These are phyloP conservation scores for Limnanthes douglasii DNA, from an alignment of 345 rosid species.

Conservation along the genomic window DNA sequence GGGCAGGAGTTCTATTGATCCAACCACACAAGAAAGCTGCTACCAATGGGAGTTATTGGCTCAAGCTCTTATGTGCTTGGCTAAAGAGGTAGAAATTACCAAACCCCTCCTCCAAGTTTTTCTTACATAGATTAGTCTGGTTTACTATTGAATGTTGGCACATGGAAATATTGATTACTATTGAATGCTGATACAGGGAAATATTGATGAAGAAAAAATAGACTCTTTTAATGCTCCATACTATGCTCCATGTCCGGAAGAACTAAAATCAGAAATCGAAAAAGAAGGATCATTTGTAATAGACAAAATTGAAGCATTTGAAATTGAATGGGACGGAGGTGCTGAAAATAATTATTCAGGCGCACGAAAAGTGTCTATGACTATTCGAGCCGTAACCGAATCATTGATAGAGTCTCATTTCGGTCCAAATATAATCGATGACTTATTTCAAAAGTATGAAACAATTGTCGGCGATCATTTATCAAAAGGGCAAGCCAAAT, in stretches of 20 bases:
- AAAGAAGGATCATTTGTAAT: slow-evolving; percentile 50
- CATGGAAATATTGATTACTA: no score
- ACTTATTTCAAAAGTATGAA: no score
- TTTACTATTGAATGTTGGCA: no score
- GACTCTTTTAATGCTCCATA: slow-evolving; percentile 72
- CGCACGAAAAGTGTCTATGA: no score
- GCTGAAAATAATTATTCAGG: slow-evolving; percentile 7
- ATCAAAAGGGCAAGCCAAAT: no score
- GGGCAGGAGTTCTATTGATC: slow-evolving; percentile 40
- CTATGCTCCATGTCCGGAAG: slow-evolving; percentile 52
- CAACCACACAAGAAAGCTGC: slow-evolving; percentile 40
- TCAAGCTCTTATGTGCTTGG: slow-evolving; percentile 47
- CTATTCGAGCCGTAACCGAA: no score
- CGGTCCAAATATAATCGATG: no score
- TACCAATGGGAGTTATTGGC: slow-evolving; percentile 57
- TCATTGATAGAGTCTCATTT: no score
- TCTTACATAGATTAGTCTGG: no score
- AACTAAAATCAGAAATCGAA: slow-evolving; percentile 25
- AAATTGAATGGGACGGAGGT: slow-evolving; percentile 44
- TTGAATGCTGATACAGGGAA: slow-evolving; percentile 19
- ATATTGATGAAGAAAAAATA: slow-evolving; percentile 35
- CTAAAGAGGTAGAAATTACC: slow-evolving; percentile 30
- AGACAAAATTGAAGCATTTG: slow-evolving; percentile 28
- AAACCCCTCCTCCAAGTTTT: no score
- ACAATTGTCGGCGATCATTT: no score